phyloP scores from a whole-genome alignment of 805 yeast species.

The Ogataea populi-albae region DNA sequence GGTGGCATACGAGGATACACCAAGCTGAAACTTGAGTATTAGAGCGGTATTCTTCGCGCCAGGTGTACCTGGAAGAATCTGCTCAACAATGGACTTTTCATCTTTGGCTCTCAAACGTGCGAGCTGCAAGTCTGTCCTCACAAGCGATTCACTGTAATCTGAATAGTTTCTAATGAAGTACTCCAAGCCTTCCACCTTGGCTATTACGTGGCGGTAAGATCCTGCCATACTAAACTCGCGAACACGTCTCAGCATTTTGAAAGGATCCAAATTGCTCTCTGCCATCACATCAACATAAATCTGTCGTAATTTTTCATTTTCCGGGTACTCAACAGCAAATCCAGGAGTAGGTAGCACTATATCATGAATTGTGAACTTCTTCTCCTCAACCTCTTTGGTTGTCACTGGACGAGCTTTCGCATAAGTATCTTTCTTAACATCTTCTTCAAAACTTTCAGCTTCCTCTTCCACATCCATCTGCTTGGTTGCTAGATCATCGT shows the following conservation, averaged over 20 bases:
- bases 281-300: constrained; percentile 73
- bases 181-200: constrained; percentile 61
- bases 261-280: constrained; percentile 78
- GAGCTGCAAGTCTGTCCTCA: constrained; percentile 73
- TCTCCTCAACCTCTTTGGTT: constrained; percentile 60
- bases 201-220: constrained; percentile 72
- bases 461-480: constrained; percentile 37
- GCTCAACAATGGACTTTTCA: constrained; percentile 16
- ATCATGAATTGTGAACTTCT: constrained; percentile 68
- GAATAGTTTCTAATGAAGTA: constrained; percentile 61
- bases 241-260: constrained; percentile 77
- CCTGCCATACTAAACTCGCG: constrained; percentile 92
- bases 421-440: constrained; percentile 53
- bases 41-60: constrained; percentile 61
- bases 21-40: constrained; percentile 71
- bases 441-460: constrained; percentile 62
- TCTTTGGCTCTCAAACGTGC: constrained; percentile 31
- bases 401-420: constrained; percentile 74
- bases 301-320: constrained; percentile 54
- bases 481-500: constrained; percentile 10
- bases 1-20: constrained; percentile 91
- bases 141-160: constrained; percentile 64
- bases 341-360: constrained; percentile 97
- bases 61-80: constrained; percentile 31
- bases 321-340: constrained; percentile 83